phyloP scores from a whole-genome alignment of 2,329 filamentous ascomycete species.

The Paecilomyces sp. region DNA sequence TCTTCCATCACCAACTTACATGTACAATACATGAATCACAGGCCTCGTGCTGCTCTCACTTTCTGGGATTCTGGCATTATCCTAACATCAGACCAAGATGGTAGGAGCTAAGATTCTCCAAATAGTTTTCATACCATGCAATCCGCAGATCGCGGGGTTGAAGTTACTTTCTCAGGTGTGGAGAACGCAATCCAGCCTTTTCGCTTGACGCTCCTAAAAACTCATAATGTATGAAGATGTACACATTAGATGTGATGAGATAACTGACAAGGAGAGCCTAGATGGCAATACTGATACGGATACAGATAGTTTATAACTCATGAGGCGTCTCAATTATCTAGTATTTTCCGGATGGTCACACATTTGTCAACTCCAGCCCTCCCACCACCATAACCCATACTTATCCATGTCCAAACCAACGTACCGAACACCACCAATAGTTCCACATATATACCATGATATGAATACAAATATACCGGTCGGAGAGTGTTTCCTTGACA shows the following conservation, averaged over 20 bases:
- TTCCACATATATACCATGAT: neutral
- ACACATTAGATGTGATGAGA: neutral
- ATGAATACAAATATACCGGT: neutral
- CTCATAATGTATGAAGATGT: neutral
- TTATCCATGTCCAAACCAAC: neutral
- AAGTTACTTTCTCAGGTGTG: neutral
- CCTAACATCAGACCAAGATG: neutral
- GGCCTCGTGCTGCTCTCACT: neutral
- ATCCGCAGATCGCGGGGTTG: neutral
- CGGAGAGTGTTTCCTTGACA: neutral
- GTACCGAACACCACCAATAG: neutral
- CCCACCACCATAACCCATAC: neutral
- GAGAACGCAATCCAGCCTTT: neutral
- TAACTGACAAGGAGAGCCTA: neutral
- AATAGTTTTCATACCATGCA: neutral
- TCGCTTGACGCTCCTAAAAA: neutral
- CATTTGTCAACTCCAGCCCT: neutral
- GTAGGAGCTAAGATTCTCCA: neutral
- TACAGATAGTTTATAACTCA: neutral
- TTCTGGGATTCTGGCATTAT: neutral
- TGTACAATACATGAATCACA: too few relatives aligned
- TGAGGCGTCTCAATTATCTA: neutral
- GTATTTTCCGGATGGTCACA: neutral
- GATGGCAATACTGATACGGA: neutral
- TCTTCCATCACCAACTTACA: too few relatives aligned